Conservation (phyloP, 306 rosid species). For the Gillenia trifoliata region DNA sequence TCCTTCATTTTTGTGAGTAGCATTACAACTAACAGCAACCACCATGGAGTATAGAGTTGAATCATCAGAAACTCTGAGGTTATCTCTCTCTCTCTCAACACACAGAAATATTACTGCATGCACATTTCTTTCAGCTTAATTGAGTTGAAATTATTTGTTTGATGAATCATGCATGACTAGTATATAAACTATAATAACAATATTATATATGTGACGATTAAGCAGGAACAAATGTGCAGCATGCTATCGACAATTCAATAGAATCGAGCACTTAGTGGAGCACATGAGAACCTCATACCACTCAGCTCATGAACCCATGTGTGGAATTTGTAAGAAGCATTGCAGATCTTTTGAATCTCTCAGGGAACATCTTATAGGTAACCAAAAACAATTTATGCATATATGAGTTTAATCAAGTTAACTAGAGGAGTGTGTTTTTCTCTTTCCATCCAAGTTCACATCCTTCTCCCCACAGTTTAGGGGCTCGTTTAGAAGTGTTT, state of each 20-base stretch:
- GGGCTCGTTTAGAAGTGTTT: no score
- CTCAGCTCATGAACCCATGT: constrained; percentile 85
- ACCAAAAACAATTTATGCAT: not conserved
- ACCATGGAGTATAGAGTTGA: constrained; percentile 55
- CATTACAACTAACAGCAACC: not conserved
- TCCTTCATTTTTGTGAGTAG: not conserved
- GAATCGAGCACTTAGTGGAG: constrained; percentile 87
- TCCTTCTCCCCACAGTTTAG: no score
- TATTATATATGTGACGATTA: not conserved
- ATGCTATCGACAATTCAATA: constrained; percentile 88
- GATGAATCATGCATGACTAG: not conserved
- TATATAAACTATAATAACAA: not conserved
- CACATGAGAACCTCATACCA: constrained; percentile 93
- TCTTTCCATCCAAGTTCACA: not conserved
- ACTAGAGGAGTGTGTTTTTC: not conserved
- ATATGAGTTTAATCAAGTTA: not conserved
- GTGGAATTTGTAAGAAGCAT: constrained; percentile 85
- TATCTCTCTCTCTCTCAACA: not conserved
- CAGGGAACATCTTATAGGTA: constrained; percentile 92
- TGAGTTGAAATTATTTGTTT: not conserved
- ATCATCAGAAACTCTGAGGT: constrained; percentile 64
- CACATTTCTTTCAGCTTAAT: not conserved
- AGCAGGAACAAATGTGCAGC: constrained; percentile 94
- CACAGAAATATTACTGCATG: not conserved
- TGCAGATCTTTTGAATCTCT: constrained; percentile 94